Conservation (phyloP, 768 basidiomycete species). For the Calvatia gigantea region DNA sequence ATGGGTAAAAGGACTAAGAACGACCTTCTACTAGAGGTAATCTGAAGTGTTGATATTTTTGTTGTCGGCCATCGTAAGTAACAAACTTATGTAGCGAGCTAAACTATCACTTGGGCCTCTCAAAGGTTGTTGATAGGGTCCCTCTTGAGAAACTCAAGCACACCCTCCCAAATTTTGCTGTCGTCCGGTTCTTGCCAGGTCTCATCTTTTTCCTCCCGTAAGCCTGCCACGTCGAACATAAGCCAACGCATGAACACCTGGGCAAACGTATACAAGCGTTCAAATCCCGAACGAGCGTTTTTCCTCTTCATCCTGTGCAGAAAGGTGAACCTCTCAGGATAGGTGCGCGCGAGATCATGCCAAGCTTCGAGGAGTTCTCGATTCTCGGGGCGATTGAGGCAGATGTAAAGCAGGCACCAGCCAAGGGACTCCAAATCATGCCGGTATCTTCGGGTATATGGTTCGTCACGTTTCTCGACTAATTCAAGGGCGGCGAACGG, state of each 20-base stretch:
- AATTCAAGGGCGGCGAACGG: not conserved
- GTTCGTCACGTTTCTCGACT: not conserved
- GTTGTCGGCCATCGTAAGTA: too few species aligned
- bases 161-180: too few species aligned
- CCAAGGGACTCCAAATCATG: not conserved
- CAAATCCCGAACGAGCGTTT: not conserved
- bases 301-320: rapidly evolving
- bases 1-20: too few species aligned
- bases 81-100: too few species aligned
- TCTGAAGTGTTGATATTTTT: too few species aligned
- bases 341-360: not conserved
- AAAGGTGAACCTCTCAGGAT: not conserved
- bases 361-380: not conserved
- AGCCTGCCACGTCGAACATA: not conserved
- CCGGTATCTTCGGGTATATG: not conserved
- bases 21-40: too few species aligned
- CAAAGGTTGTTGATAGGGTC: too few species aligned
- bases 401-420: not conserved
- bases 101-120: too few species aligned
- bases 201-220: too few species aligned
- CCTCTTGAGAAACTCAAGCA: too few species aligned
- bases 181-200: too few species aligned
- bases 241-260: not conserved
- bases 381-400: not conserved
- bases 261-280: not conserved